These are phyloP conservation scores for Skeletonema grethae DNA, from an alignment of 108 stramenopile species.

Conservation along the genomic window DNA sequence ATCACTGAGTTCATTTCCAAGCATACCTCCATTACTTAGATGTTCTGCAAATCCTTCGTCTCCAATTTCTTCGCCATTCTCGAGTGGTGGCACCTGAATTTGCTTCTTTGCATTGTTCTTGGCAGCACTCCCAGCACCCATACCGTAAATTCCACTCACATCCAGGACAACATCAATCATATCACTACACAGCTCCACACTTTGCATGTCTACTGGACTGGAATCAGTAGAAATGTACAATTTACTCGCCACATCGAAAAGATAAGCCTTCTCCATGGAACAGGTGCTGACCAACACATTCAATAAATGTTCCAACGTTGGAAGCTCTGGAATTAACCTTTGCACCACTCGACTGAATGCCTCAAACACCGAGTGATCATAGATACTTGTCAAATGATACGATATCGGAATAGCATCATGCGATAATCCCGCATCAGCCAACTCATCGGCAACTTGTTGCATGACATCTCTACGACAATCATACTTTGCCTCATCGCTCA, in stretches of 20 bases:
- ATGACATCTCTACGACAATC: conserved; percentile 94
- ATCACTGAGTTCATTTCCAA: conserved; percentile 28
- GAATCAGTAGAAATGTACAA: conserved; percentile 97
- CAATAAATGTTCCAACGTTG: conserved; percentile 92
- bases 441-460: conserved; percentile 86
- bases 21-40: not conserved
- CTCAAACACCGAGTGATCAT: conserved; percentile 99
- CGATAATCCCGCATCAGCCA: conserved; percentile 81
- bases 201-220: conserved; percentile 95
- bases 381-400: conserved; percentile 94
- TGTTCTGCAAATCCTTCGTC: conserved; percentile 14
- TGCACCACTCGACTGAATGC: conserved; percentile 91
- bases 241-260: conserved; percentile 97
- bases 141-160: conserved; percentile 98
- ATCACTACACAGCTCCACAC: conserved; percentile 96
- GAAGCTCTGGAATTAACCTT: conserved; percentile 92
- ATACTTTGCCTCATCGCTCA: conserved; percentile 96
- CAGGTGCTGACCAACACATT: conserved; percentile 94
- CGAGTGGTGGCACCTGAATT: conserved; percentile 9
- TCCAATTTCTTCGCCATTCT: conserved; percentile 26
- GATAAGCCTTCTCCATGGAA: conserved; percentile 97
- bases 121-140: conserved; percentile 44
- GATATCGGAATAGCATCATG: conserved; percentile 82
- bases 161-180: conserved; percentile 99
- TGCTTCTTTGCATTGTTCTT: conserved; percentile 8